A percentile compares a stretch with the other conserved stretches of the same genome.
phyloP scores from a whole-genome alignment of 2,329 filamentous ascomycete species.

The Diaporthe amygdali region DNA sequence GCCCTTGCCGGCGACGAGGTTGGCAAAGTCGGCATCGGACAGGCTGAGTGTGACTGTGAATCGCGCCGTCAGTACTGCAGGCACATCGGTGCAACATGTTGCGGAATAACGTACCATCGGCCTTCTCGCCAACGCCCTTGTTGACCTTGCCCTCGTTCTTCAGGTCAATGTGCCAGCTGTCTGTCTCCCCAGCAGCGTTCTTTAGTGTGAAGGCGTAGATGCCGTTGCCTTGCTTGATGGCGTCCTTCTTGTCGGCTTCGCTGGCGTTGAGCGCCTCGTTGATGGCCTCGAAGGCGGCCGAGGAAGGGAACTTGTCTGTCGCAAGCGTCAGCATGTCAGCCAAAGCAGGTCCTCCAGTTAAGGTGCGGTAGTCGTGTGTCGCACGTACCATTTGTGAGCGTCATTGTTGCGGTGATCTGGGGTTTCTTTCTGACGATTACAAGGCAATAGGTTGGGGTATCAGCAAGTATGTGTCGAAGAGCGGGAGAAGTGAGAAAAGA shows the following conservation, averaged over 20 bases:
- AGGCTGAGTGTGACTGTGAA: conserved; percentile 79
- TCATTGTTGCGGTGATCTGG: conserved; percentile 56
- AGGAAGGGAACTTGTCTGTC: conserved; percentile 84
- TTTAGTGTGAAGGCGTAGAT: conserved; percentile 93
- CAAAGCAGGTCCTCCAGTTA: neutral
- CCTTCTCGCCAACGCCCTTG: conserved; percentile 79
- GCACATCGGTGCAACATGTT: neutral
- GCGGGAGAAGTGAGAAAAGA: neutral
- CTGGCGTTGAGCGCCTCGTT: conserved; percentile 70
- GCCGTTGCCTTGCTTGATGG: conserved; percentile 86
- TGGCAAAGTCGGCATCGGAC: conserved; percentile 84
- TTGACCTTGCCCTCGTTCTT: conserved; percentile 87
- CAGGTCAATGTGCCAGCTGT: conserved; percentile 94
- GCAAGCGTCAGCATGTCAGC: neutral
- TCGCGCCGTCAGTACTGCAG: neutral
- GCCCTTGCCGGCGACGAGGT: conserved; percentile 83
- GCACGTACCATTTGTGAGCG: conserved; percentile 73
- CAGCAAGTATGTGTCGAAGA: neutral
- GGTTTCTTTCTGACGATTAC: neutral
- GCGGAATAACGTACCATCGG: conserved; percentile 69
- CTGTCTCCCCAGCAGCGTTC: conserved; percentile 79
- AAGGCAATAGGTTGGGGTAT: neutral
- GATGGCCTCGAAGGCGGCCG: conserved; percentile 90
- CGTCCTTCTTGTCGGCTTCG: conserved; percentile 77
- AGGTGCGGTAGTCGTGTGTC: neutral